Evolutionary conservation across 495 filamentous ascomycete species (phyloP).

Genomic region (Cetradonia linearis): DNA sequence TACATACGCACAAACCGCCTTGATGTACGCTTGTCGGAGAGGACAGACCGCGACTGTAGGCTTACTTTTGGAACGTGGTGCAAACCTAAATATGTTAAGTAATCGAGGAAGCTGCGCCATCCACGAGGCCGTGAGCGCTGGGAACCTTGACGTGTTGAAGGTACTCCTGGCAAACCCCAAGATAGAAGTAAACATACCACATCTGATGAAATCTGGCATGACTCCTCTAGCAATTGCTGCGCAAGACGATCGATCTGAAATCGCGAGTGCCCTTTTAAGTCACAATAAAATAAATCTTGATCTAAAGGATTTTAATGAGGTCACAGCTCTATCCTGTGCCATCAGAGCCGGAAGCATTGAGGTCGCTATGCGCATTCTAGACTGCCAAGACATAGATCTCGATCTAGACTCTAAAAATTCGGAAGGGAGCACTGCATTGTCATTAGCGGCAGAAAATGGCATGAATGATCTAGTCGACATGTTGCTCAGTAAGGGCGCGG

Average conservation of each 20-base stretch:
- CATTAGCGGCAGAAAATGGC: not conserved
- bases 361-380: slow-evolving; percentile 7
- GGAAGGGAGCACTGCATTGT: not conserved
- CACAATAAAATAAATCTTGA: not conserved
- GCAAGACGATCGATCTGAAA: not conserved
- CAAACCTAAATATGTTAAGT: slow-evolving; percentile 21
- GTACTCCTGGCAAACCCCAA: slow-evolving; percentile 6
- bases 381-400: not conserved
- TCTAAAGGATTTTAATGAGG: slow-evolving; percentile 3
- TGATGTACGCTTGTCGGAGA: slow-evolving; percentile 28
- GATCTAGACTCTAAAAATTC: not conserved
- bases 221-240: slow-evolving; percentile 11
- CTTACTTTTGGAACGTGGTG: slow-evolving; percentile 21
- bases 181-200: slow-evolving; percentile 10
- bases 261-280: slow-evolving; percentile 9
- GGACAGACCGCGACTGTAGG: slow-evolving; percentile 22
- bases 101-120: slow-evolving; percentile 21
- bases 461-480: slow-evolving; percentile 8
- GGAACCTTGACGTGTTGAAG: slow-evolving; percentile 3
- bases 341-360: not conserved
- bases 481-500: slow-evolving; percentile 17
- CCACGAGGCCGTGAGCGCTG: slow-evolving; percentile 22
- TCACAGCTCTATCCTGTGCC: slow-evolving; percentile 12
- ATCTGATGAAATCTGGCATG: not conserved
- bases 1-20: slow-evolving; percentile 25